Base-by-base conservation (phyloP, 1,284 basidiomycete species). In the Prillingera fragicola region DNA sequence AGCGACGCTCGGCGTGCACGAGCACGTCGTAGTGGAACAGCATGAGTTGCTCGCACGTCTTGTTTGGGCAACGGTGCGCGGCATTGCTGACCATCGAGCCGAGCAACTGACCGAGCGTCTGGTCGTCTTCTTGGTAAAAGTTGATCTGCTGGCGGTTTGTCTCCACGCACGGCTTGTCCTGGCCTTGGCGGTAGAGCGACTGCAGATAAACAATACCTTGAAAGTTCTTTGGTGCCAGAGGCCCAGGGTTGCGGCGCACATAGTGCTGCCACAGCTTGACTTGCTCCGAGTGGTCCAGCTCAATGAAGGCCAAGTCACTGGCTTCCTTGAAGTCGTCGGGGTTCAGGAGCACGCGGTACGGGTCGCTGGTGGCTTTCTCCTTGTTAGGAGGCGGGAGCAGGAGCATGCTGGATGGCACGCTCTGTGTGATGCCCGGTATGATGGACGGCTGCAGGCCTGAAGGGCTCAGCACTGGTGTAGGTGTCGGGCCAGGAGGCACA, bases 121-220 rank as follows among this genome's bases (percentile, higher is more conserved):
- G 82, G 66, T 98, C 94, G 52, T 88, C 87, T 46, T 87, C 82
- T 37, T 90, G 87, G 63, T 98, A 98, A 70, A 94, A 97, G 21
- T 82, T 84, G 72, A 87, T 80, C 48, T 84, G 83, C 26, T 78
- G 77, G 34, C 92, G 67, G 39, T 19, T 53, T 8, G 73, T 73
- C 32, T 71, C 75, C 5, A 69, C 63, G 59, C 73, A 79, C 14
- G 73, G 72, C 39, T 74, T 72, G 32, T 70, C 69, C 3, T 67
- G 64, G 2, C 70, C 67, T 41, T 72, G 69, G 29, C 63, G 64
- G 13, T 65, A 63, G 9, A 65, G 49, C 2, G 67, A 63, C 38
- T 59, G 62, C 8, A 69, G 52, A 43, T 68, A 72, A n/a, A 67
- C 62, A 66, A 97, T 84, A 57, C 83, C 81, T 64, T 97, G 94